These are phyloP conservation scores for Populus euphratica DNA, from an alignment of 345 rosid species.

Conservation along the genomic window DNA sequence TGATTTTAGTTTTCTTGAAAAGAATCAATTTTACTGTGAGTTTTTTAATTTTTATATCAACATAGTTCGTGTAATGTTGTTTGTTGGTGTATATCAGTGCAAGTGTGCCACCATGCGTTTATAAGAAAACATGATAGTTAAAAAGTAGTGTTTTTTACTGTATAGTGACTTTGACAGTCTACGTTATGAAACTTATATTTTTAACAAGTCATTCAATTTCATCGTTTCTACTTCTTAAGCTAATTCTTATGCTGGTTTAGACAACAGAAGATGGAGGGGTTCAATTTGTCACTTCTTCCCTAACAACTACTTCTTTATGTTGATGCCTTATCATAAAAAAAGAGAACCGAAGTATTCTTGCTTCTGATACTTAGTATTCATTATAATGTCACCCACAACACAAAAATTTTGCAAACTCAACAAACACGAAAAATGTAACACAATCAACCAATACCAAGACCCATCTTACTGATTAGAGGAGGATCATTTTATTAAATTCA, in stretches of 20 bases:
- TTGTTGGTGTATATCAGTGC: background rate
- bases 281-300: background rate
- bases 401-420: background rate
- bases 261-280: background rate
- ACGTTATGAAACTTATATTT: background rate
- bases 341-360: conserved; percentile 3
- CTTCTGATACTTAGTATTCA: background rate
- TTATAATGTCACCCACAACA: background rate
- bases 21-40: too few species aligned
- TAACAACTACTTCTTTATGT: background rate
- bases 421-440: background rate
- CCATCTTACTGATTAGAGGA: background rate
- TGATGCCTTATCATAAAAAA: background rate
- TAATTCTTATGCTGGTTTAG: background rate
- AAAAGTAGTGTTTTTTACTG: background rate
- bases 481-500: background rate
- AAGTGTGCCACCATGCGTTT: background rate
- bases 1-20: too few species aligned
- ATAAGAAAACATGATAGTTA: background rate
- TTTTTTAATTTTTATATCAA: too few species aligned
- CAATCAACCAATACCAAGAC: background rate
- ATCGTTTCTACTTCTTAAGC: background rate
- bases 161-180: background rate
- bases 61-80: background rate
- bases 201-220: background rate